These are phyloP conservation scores for Paracamarosporium sp. DNA, from an alignment of 2,329 filamentous ascomycete genomes.

Conservation along the genomic window DNA sequence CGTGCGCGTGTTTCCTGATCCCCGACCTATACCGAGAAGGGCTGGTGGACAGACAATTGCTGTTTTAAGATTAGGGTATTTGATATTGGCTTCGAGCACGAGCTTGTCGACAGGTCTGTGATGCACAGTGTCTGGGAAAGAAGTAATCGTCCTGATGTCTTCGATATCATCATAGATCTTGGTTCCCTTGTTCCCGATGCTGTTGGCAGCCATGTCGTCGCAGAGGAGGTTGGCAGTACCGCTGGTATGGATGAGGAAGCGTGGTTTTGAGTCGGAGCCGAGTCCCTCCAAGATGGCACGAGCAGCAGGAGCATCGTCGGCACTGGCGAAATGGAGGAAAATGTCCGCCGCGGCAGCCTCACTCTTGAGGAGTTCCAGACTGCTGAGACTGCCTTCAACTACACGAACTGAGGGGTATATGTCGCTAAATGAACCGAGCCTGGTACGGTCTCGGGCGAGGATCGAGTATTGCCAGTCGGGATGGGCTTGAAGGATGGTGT, in stretches of 20 bases:
- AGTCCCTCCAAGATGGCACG: constrained; percentile 3
- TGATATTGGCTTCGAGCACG: background rate
- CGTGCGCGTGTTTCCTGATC: constrained; percentile 4
- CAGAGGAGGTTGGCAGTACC: constrained; percentile 1
- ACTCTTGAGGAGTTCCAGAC: background rate
- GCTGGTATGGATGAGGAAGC: constrained; percentile 6
- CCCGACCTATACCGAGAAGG: constrained; percentile 4
- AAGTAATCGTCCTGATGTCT: constrained; percentile 5
- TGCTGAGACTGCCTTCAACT: constrained; percentile 1
- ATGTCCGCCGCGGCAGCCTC: constrained; percentile 4
- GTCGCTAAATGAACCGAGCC: background rate
- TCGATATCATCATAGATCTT: constrained; percentile 7
- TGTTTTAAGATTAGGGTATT: background rate
- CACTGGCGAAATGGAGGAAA: constrained; percentile 1
- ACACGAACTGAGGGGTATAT: constrained; percentile 1
- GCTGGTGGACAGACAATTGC: constrained; percentile 4
- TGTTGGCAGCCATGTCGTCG: background rate
- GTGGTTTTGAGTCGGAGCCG: background rate
- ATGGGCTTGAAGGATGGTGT: constrained; percentile 1
- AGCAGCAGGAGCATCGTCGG: constrained; percentile 1
- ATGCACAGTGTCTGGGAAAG: constrained; percentile 1
- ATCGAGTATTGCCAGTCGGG: constrained; percentile 7
- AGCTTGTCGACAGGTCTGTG: constrained; percentile 4
- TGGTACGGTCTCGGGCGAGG: background rate
- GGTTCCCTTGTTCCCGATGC: background rate